Base-by-base conservation (phyloP, 768 basidiomycete species). In the Hygrophorus russula region DNA sequence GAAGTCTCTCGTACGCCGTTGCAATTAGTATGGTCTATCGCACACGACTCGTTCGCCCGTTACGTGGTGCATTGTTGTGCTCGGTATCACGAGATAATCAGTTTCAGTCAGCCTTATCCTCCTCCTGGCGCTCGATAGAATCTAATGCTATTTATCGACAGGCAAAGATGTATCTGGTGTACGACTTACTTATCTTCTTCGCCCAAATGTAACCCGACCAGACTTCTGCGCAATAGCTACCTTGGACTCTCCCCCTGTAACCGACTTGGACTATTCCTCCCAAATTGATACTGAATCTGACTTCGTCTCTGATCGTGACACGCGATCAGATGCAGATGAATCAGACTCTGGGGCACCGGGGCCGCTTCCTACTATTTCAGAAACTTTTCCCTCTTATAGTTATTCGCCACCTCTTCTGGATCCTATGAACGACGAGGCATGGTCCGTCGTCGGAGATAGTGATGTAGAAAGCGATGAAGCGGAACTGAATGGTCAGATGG, bases 1-100 rank as follows among this genome's bases (percentile, higher is more conserved):
- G 85, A 90, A 53, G 66, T 89, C 10, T 70, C 69, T 3, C 65
- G 83, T 17, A 78, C 79, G 5, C 76, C 82, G 0, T 59, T 74
- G 9, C 73, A 78, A 56, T 68, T 89, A 14, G 68, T 88, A 3
- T 90, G 87, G 87, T 69, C 65, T n/a, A 76, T 82, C 46, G 53
- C 65, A 4, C 72, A 81, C 45, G 82, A 86, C 53, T 68, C 77
- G 0, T 89, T 87, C 62, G 77, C 81, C 20, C 71, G 87, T 27
- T 89, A 85, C 52, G 74, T 89, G 36, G 77, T 89, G 5, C 87
- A 91, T 50, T 89, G 86, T 50, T 80, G 82, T 46, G 84, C 85
- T 33, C 68, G 86, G 30, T 89, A 81, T 59, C 76, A 88, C 57
- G 77, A 78, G 46, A 59, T 90, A 46, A 80, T 89, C 53, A 83